Conservation (phyloP, 176 grass and related monocot genomes). For the Triticum turgidum region DNA sequence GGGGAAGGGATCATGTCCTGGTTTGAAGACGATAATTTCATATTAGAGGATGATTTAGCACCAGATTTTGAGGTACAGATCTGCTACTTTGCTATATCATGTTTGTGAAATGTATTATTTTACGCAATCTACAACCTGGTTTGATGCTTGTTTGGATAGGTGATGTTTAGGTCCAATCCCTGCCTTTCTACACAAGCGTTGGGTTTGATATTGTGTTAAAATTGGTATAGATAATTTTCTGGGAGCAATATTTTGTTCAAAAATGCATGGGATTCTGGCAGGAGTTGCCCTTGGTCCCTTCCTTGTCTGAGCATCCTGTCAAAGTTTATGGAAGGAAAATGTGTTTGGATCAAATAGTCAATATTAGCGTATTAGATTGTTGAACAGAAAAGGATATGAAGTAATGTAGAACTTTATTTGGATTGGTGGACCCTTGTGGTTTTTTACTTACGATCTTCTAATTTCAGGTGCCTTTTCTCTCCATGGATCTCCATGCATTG, state of each 20-base stretch:
- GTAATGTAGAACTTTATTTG: not conserved
- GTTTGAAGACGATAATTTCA: constrained; percentile 72
- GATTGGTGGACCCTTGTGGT: not conserved
- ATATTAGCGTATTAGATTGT: not conserved
- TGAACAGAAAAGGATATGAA: not conserved
- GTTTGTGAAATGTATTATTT: not conserved
- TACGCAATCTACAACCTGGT: not conserved
- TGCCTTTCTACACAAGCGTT: not conserved
- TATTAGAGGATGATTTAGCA: constrained; percentile 68
- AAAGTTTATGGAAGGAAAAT: not conserved
- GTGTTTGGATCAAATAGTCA: not conserved
- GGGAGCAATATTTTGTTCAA: not conserved
- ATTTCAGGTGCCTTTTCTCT: constrained; percentile 88
- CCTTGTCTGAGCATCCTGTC: not conserved
- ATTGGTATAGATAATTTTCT: not conserved
- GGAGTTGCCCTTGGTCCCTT: not conserved
- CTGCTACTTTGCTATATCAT: not conserved
- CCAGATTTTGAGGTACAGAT: constrained; percentile 69
- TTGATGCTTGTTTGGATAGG: not conserved
- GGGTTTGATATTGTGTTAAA: not conserved
- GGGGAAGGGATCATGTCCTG: constrained; percentile 60
- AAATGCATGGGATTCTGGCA: not conserved
- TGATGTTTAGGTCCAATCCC: not conserved
- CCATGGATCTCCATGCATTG: constrained; percentile 81
- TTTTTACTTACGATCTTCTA: not conserved